These are phyloP conservation scores for Aureobasidium subglaciale DNA, from an alignment of 2,329 filamentous ascomycete genomes.

Conservation along the genomic window DNA sequence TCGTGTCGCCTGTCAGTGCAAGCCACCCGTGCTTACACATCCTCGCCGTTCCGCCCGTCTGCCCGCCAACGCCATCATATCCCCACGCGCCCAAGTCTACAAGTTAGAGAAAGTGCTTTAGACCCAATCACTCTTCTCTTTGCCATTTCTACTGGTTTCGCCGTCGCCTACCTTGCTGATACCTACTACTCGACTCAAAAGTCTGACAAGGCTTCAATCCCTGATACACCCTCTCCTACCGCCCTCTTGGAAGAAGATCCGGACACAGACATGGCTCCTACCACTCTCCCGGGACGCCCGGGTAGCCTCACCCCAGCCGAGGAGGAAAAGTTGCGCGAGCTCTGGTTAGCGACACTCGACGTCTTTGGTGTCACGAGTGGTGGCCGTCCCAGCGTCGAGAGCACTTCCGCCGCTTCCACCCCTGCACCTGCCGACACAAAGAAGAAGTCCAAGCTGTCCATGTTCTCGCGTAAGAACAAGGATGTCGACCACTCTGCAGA, in stretches of 20 bases:
- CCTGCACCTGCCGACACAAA: slow-evolving; percentile 25
- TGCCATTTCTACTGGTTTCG: slow-evolving; percentile 20
- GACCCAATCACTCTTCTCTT: slow-evolving; percentile 21
- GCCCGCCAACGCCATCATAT: background rate
- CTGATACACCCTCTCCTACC: slow-evolving; percentile 11
- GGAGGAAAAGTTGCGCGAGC: slow-evolving; percentile 77
- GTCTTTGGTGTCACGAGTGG: slow-evolving; percentile 56
- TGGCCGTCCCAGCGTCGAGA: slow-evolving; percentile 21
- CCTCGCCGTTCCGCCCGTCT: background rate
- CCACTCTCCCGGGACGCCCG: slow-evolving; percentile 60
- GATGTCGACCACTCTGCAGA: slow-evolving; percentile 26
- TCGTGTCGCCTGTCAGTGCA: background rate
- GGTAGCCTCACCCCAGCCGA: slow-evolving; percentile 86
- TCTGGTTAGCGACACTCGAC: slow-evolving; percentile 72
- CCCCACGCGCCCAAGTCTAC: background rate
- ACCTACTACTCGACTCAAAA: slow-evolving; percentile 14
- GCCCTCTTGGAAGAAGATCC: background rate
- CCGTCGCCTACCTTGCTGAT: slow-evolving; percentile 21
- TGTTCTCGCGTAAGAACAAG: slow-evolving; percentile 58
- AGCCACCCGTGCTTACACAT: background rate
- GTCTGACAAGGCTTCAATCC: slow-evolving; percentile 2
- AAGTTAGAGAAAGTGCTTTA: slow-evolving; percentile 16
- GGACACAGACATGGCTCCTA: slow-evolving; percentile 30
- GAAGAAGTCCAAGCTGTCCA: slow-evolving; percentile 64
- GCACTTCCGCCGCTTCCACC: slow-evolving; percentile 17